Evolutionary conservation across 2,329 filamentous ascomycete genomes (phyloP).

Genomic region (Phaeosphaeria sp.): DNA sequence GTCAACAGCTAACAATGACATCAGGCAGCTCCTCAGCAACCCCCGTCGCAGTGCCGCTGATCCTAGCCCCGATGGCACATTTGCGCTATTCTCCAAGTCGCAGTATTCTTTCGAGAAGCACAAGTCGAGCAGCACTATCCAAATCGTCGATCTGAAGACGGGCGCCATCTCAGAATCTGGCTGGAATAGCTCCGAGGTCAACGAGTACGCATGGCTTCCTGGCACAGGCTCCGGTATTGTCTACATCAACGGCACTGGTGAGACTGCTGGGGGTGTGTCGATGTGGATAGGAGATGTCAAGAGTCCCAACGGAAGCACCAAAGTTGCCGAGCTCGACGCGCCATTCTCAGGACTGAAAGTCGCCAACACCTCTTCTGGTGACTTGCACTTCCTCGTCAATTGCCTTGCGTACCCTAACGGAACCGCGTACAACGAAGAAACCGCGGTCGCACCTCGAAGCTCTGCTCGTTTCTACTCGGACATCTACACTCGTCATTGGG

Average conservation of each 20-base stretch:
- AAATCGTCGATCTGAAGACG: constrained; percentile 41
- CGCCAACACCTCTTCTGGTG: constrained; percentile 47
- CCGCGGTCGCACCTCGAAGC: constrained; percentile 64
- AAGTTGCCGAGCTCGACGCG: constrained; percentile 53
- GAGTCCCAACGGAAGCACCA: constrained; percentile 34
- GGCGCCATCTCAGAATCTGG: constrained; percentile 41
- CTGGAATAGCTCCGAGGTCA: constrained; percentile 42
- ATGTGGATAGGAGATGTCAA: constrained; percentile 45
- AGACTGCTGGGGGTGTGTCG: constrained; percentile 43
- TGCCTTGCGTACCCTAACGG: constrained; percentile 73
- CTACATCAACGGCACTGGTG: constrained; percentile 70
- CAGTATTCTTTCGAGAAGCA: constrained; percentile 83
- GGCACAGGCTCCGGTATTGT: constrained; percentile 61
- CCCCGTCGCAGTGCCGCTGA: constrained; percentile 72
- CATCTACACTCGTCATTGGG: constrained; percentile 84
- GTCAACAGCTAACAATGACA: not conserved
- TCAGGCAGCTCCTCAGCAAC: constrained; percentile 67
- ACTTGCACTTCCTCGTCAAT: constrained; percentile 57
- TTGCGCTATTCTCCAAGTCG: constrained; percentile 71
- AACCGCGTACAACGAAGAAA: constrained; percentile 70
- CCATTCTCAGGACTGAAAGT: constrained; percentile 59
- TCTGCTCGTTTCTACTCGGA: constrained; percentile 75
- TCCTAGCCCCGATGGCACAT: constrained; percentile 70
- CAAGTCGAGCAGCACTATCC: constrained; percentile 63
- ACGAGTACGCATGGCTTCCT: constrained; percentile 43